Evolutionary conservation across 2,329 filamentous ascomycete genomes (phyloP).

Genomic region (Cordyceps fumosorosea): DNA sequence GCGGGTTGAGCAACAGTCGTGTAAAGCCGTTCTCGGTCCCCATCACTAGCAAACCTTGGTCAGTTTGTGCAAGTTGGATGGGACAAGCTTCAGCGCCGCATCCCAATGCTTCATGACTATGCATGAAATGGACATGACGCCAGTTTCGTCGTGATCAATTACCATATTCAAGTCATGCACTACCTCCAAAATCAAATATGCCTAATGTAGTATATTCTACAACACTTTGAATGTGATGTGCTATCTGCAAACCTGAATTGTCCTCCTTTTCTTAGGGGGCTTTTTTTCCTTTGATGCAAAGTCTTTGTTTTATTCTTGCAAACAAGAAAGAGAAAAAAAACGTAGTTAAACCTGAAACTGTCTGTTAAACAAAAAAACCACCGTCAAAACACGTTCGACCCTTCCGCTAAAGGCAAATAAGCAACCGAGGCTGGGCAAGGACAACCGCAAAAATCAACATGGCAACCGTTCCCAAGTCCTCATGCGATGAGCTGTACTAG

Average conservation of each 20-base stretch:
- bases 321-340: constrained; percentile 13
- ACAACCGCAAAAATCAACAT: not conserved
- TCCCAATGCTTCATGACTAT: too few relatives aligned
- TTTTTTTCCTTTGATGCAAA: constrained; percentile 7
- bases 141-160: too few relatives aligned
- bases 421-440: not conserved
- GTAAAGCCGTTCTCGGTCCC: too few relatives aligned
- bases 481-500: not conserved
- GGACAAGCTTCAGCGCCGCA: too few relatives aligned
- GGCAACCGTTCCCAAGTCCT: not conserved
- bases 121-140: too few relatives aligned
- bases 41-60: too few relatives aligned
- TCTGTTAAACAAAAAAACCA: constrained; percentile 2
- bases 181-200: not conserved
- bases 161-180: not conserved
- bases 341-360: not conserved
- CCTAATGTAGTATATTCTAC: constrained; percentile 6
- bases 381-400: not conserved
- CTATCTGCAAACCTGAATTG: not conserved
- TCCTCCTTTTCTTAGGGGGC: not conserved
- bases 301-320: constrained; percentile 6
- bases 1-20: too few relatives aligned
- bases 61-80: too few relatives aligned
- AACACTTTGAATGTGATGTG: not conserved
- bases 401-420: not conserved